A percentile compares a stretch with the other conserved stretches of the same genome.
These are phyloP conservation scores for Endothia cerciana DNA, from an alignment of 2,329 filamentous ascomycete genomes.

Conservation along the genomic window DNA sequence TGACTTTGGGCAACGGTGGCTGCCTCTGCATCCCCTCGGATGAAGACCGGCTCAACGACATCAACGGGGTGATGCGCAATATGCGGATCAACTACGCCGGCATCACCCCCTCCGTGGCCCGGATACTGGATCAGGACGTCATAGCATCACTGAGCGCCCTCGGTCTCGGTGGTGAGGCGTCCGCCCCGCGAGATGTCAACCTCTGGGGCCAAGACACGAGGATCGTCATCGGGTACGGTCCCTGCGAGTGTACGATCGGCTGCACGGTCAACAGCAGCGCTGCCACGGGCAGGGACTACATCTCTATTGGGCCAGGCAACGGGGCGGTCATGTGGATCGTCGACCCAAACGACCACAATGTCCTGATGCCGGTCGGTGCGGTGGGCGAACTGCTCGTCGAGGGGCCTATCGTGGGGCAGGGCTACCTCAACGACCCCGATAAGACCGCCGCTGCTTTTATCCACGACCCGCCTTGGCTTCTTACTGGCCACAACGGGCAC, in stretches of 20 bases:
- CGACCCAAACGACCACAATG: constrained; percentile 35
- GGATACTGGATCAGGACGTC: constrained; percentile 50
- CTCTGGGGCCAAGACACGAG: constrained; percentile 51
- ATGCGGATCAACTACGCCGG: constrained; percentile 51
- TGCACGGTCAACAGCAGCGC: constrained; percentile 37
- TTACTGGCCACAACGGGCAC: constrained; percentile 39
- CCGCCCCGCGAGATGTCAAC: constrained; percentile 54
- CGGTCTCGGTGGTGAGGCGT: constrained; percentile 56
- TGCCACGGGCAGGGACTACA: constrained; percentile 33
- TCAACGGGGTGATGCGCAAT: constrained; percentile 31
- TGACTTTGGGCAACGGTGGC: constrained; percentile 44
- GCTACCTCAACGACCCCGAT: constrained; percentile 49
- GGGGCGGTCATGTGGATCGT: constrained; percentile 36
- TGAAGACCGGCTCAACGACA: constrained; percentile 52
- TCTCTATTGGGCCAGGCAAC: constrained; percentile 34
- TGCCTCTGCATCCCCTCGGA: constrained; percentile 56
- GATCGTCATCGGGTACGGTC: constrained; percentile 57
- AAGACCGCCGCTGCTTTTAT: constrained; percentile 41
- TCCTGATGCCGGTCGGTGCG: constrained; percentile 37
- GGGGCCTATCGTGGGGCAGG: constrained; percentile 51
- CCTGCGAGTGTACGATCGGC: constrained; percentile 56
- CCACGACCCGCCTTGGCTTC: constrained; percentile 31
- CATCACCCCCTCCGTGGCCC: constrained; percentile 56
- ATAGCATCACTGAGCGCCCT: constrained; percentile 52
- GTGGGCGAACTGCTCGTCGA: constrained; percentile 44